Evolutionary conservation across 2,329 filamentous ascomycete genomes (phyloP), one percentile per base, ranked within the genome.

Genomic region (Phialocephala subalpina): DNA sequence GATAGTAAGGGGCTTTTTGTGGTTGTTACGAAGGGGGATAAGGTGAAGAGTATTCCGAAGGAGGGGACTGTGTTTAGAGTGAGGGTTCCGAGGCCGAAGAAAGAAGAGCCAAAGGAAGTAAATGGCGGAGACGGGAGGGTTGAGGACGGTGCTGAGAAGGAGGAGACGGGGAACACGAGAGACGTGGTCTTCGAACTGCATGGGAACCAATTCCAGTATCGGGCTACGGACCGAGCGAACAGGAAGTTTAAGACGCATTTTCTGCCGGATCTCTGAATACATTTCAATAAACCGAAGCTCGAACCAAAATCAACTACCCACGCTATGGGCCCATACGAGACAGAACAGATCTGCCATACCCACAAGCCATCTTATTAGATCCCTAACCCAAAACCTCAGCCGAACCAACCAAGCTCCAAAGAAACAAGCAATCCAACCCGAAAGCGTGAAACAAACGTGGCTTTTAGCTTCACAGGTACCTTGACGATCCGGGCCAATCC

Each of bases 201-300:
- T 69, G 96, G 96, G 2, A 91, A 93, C 73, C 93, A 97, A 76
- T 94, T 98, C 75, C 88, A 93, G 83, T 88, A 90, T 70, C 86
- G 94, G 12, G 90, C 95, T 2, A 89, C 91, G 18, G 95, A 98
- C 77, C 84, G 96, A 25, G 93, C 94, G 58, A 97, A 92, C 73
- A 93, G 89, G 80, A 98, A 97, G 81, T 97, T 97, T 80, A 97
- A 96, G 80, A 84, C 87, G 76, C 94, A 95, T 76, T 93, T 92
- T 74, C 82, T 94, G 69, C 85, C 89, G 58, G 89, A 92, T 70
- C 78, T 97, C 16, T 97, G 82, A 91, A n/a, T 11, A 25, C 1
- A 3, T 5, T n/a, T 42, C 38, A 4, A 38, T 11, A 45, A 14
- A 7, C 12, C 38, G 27, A n/a, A 27, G 12, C 2, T 20, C 22